Base-by-base conservation (phyloP, 192 early-diverging fungal genomes). In the Obelidium mucronatum region DNA sequence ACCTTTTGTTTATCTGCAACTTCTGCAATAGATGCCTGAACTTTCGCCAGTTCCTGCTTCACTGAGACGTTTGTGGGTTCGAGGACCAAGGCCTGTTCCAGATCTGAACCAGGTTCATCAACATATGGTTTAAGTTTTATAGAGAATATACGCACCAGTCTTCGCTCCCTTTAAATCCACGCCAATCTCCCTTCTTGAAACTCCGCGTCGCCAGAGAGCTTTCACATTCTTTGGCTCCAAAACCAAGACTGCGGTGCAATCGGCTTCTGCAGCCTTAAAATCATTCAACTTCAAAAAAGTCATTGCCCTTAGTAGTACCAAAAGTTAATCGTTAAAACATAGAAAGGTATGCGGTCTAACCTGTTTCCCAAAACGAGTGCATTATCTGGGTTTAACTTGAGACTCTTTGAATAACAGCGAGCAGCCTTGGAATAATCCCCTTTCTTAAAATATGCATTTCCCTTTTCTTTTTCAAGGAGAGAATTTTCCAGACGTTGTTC, bases 171-270 rank as follows among this genome's bases (percentile, higher is more conserved):
- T 1, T 24, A 62, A 36, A 53, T 71, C 22, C 24, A 33, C 24
- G 26, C 51, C 44, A 8, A 67, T 17, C 36, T 42, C 74, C 17
- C 51, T 72, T 19, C 86, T 82, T 0, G 93, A 90, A 40, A 91
- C 87, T 1, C 92, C 93, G 13, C 93, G 81, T 56, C 94, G 79
- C 90, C 90, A 94, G 26, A 92, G 78, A 2, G 94, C 94, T 65
- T 95, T 95, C 37, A 93, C 86, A 79, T 92, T 90, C 37, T 92
- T 88, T 37, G 83, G 79, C 48, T 95, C 90, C 11, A 92, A 51
- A 13, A 40, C 65, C 40, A 95, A 60, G 13, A 88, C 89, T 17
- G 44, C 52, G 11, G 89, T 86, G 67, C 92, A 92, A 74, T 95
- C 94, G 17, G 48, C 65, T 77, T 92, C 91, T 15, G 91, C 93